These are phyloP conservation scores for Ascosphaera acerosa DNA, from an alignment of 2,329 filamentous ascomycete genomes.

Conservation along the genomic window DNA sequence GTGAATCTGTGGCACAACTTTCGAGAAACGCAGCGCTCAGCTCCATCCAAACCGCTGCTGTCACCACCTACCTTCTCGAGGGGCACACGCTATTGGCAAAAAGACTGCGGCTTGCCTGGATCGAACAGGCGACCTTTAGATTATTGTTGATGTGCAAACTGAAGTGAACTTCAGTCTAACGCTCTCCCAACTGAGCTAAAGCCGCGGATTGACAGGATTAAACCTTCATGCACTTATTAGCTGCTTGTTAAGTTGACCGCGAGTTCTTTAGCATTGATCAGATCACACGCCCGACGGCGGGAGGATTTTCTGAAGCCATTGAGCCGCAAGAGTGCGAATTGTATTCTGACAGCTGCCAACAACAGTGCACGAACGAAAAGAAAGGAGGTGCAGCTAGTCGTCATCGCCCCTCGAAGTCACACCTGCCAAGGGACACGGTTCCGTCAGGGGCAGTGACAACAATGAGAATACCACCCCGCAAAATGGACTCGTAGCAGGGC, in stretches of 20 bases:
- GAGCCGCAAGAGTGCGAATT: too few species aligned
- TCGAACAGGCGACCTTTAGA: slow-evolving; percentile 1
- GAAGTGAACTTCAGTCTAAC: slow-evolving; percentile 1
- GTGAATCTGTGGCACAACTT: too few species aligned
- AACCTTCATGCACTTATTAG: background rate
- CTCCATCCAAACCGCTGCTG: too few species aligned
- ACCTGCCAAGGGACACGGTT: slow-evolving; percentile 4
- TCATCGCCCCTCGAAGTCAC: slow-evolving; percentile 4
- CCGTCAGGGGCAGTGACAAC: slow-evolving; percentile 6
- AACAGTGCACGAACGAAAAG: background rate
- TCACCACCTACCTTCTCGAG: too few species aligned
- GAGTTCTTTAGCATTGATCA: background rate
- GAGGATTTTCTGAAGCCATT: too few species aligned
- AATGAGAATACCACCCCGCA: slow-evolving; percentile 6
- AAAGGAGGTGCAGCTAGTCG: background rate
- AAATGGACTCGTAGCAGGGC: slow-evolving; percentile 3
- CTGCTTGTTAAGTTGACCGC: background rate
- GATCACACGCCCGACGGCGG: background rate
- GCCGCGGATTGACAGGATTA: background rate
- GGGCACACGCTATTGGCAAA: too few species aligned
- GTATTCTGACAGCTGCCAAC: too few species aligned
- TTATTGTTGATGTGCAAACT: too few species aligned
- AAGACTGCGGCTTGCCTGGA: slow-evolving; percentile 1
- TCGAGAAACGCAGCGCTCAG: too few species aligned
- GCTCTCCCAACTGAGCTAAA: slow-evolving; percentile 1